phyloP scores from a whole-genome alignment of 2,329 filamentous ascomycete species.

The Plectosphaerella sp. region DNA sequence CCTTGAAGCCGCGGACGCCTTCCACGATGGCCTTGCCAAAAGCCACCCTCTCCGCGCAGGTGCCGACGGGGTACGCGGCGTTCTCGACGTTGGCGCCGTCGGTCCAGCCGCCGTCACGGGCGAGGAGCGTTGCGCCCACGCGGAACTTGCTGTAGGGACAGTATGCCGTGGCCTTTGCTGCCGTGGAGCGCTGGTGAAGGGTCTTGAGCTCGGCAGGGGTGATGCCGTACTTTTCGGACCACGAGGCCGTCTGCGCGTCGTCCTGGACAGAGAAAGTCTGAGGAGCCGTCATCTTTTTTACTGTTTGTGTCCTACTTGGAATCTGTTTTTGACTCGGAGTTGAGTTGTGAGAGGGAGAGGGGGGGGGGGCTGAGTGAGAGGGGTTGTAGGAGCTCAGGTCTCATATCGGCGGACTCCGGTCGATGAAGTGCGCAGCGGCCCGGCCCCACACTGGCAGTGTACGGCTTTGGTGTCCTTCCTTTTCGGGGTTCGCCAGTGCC shows the following conservation, averaged over 20 bases:
- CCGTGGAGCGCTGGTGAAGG: constrained; percentile 58
- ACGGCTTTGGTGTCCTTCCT: not conserved
- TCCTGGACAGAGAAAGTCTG: constrained; percentile 19
- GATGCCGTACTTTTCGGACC: constrained; percentile 42
- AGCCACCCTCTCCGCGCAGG: constrained; percentile 90
- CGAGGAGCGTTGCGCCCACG: constrained; percentile 77
- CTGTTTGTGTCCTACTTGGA: not conserved
- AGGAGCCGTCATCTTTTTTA: constrained; percentile 8
- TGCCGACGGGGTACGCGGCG: constrained; percentile 88
- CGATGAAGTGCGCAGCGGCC: not conserved
- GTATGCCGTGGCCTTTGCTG: constrained; percentile 76
- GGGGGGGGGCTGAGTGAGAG: not conserved
- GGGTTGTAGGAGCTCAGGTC: not conserved
- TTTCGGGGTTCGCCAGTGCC: not conserved
- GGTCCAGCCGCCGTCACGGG: constrained; percentile 48
- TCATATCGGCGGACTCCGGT: not conserved
- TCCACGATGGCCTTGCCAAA: constrained; percentile 72
- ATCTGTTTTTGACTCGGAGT: not conserved
- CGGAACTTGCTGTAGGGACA: constrained; percentile 92
- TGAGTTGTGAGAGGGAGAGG: not conserved
- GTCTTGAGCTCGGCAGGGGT: constrained; percentile 58
- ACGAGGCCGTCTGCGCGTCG: constrained; percentile 11
- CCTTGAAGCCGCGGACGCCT: constrained; percentile 59
- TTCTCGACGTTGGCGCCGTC: constrained; percentile 91
- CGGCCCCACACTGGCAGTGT: not conserved